Evolutionary conservation across 495 filamentous ascomycete species (phyloP).

Genomic region (Terfezia boudieri): DNA sequence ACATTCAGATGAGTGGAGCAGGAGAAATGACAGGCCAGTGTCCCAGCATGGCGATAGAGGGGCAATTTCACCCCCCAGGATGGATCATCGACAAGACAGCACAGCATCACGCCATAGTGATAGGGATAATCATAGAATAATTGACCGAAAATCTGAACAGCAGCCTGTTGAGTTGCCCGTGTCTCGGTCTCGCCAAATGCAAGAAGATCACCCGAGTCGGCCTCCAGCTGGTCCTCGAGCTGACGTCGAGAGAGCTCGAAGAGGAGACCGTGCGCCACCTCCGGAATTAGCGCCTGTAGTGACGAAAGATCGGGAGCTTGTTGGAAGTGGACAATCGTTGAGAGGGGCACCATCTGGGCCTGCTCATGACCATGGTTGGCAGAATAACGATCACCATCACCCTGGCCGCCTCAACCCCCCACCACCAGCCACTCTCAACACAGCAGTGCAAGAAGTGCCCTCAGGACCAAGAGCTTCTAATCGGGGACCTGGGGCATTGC

Average conservation of each 20-base stretch:
- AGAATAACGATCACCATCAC: constrained; percentile 30
- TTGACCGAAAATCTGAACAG: constrained; percentile 11
- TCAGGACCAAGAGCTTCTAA: constrained; percentile 44
- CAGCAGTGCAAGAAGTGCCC: constrained; percentile 35
- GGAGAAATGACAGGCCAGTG: neutral
- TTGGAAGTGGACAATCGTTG: constrained; percentile 12
- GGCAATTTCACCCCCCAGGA: constrained; percentile 7
- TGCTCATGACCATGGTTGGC: constrained; percentile 30
- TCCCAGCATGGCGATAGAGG: constrained; percentile 4
- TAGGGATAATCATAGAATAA: constrained; percentile 6
- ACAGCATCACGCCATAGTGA: constrained; percentile 2
- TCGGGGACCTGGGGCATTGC: neutral
- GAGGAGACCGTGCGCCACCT: constrained; percentile 8
- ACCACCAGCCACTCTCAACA: constrained; percentile 24
- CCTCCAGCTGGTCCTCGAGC: constrained; percentile 16
- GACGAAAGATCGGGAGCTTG: constrained; percentile 7
- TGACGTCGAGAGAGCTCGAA: constrained; percentile 11
- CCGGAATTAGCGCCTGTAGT: constrained; percentile 4
- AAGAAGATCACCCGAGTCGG: constrained; percentile 5
- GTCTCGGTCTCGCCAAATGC: neutral
- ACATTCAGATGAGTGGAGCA: neutral
- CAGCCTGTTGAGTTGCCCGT: neutral
- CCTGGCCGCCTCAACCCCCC: constrained; percentile 36
- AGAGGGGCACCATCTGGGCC: constrained; percentile 26
- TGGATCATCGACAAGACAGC: constrained; percentile 9